Evolutionary conservation across 192 early-diverging fungal species (phyloP).

Genomic region (Coemansia guatemalensis): DNA sequence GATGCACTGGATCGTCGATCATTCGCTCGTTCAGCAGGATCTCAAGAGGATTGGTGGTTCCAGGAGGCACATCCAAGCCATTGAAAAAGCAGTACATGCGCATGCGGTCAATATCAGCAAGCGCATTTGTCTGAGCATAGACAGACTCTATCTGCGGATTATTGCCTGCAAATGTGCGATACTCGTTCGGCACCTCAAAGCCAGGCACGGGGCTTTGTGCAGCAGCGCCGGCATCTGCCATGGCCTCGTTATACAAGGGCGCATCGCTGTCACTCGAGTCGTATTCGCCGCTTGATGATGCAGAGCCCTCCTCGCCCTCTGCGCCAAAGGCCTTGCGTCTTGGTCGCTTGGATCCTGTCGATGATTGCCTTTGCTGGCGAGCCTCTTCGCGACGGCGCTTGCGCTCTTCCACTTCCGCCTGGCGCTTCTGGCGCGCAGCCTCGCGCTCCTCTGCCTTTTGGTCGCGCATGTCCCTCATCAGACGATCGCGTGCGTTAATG

Average conservation of each 20-base stretch:
- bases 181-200: conserved; percentile 30
- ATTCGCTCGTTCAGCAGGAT: conserved; percentile 31
- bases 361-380: conserved; percentile 17
- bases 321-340: neutral
- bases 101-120: conserved; percentile 31
- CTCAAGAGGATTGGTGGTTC: conserved; percentile 12
- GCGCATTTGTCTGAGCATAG: conserved; percentile 34
- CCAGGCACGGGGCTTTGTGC: neutral
- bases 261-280: neutral
- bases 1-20: conserved; percentile 21
- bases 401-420: conserved; percentile 29
- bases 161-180: conserved; percentile 28
- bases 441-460: conserved; percentile 32
- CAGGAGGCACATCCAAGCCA: conserved; percentile 17
- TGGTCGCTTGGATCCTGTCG: conserved; percentile 4
- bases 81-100: conserved; percentile 52
- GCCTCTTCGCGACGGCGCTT: conserved; percentile 32
- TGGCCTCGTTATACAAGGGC: conserved; percentile 4
- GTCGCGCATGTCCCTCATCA: conserved; percentile 17
- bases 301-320: conserved; percentile 6
- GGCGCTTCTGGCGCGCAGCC: conserved; percentile 20
- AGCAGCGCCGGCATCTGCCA: too few species aligned
- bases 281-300: conserved; percentile 19
- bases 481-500: conserved; percentile 31
- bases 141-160: conserved; percentile 23